These are phyloP conservation scores for Lentinula guzmanii DNA, from an alignment of 768 basidiomycete species.

Conservation along the genomic window DNA sequence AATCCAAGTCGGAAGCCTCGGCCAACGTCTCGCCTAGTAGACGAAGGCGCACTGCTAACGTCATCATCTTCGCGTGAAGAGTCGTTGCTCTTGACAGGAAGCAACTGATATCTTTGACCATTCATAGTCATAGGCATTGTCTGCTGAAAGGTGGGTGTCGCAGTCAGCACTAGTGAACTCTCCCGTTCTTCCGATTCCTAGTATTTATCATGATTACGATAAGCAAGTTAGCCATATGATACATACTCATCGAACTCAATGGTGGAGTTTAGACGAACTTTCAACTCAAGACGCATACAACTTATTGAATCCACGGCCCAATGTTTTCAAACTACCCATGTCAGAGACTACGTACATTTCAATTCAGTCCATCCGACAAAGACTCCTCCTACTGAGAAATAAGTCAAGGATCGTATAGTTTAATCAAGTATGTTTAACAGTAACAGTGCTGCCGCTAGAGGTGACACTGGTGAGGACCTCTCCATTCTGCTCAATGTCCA, in stretches of 20 bases:
- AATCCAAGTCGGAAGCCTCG: background rate
- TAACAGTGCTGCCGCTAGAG: slow-evolving; percentile 11
- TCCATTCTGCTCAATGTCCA: slow-evolving; percentile 28
- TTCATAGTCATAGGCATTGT: too few relatives aligned
- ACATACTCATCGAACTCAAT: too few relatives aligned
- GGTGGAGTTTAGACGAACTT: too few relatives aligned
- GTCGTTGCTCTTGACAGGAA: background rate
- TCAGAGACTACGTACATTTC: too few relatives aligned
- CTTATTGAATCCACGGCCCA: too few relatives aligned
- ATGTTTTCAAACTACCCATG: too few relatives aligned
- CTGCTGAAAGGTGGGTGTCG: background rate
- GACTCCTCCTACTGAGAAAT: too few relatives aligned
- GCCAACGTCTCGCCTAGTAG: too few relatives aligned
- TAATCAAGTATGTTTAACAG: background rate
- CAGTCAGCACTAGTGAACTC: too few relatives aligned
- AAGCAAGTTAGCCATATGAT: background rate
- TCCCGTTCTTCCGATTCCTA: background rate
- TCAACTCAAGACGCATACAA: too few relatives aligned
- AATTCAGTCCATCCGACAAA: too few relatives aligned
- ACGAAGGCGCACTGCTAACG: background rate
- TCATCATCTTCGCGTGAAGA: background rate
- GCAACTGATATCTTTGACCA: background rate
- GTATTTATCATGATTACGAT: background rate
- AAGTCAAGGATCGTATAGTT: background rate
- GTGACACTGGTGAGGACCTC: slow-evolving; percentile 22